Base-by-base conservation (phyloP, 129 eudicot genomes). In the Centrapalus pauciflorus region DNA sequence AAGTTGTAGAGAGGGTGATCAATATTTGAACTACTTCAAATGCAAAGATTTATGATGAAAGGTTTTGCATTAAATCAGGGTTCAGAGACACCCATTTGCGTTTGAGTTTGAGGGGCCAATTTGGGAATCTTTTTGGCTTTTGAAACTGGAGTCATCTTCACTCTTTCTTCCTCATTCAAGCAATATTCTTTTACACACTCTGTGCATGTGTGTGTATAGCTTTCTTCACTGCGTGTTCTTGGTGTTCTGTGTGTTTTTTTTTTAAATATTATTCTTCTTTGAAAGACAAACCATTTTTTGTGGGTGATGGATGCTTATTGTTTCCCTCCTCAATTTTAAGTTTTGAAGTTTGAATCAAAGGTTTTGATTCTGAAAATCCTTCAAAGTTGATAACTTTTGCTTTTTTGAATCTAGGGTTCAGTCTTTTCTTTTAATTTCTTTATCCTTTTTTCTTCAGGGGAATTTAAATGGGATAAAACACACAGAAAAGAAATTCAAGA, bases 301-400 rank as follows among this genome's bases (percentile, higher is more conserved):
- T 52, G 12, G 58, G 43, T 11, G 34, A 28, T 46, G 37, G 30
- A n/a, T 41, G 49, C 46, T 75, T 67, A 23, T 33, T 64, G 30
- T 71, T 77, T 77, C 82, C 77, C 82, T 77, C 82, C 69, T 71
- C 43, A 71, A 34, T 41, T 59, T 64, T 13, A 41, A 34, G 64
- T 19, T 72, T 78, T 69, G 69, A 57, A 74, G 76, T 77, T 82
- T 82, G 77, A 74, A 82, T 69, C 72, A 72, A 82, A 82, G 81
- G 75, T 70, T 78, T 62, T 58, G 78, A 82, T 82, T 82, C 80
- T 66, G 50, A 46, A 60, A 48, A 34, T 52, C 77, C 63, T 66
- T 78, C 81, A 77, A 52, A 68, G 62, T 64, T 74, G 51, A 16
- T 61, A 61, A 67, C 78, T 74, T 78, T 82, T 74, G 68, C 70